Base-by-base conservation (phyloP, 2,329 filamentous ascomycete species). In the Coniochaeta pulveracea region DNA sequence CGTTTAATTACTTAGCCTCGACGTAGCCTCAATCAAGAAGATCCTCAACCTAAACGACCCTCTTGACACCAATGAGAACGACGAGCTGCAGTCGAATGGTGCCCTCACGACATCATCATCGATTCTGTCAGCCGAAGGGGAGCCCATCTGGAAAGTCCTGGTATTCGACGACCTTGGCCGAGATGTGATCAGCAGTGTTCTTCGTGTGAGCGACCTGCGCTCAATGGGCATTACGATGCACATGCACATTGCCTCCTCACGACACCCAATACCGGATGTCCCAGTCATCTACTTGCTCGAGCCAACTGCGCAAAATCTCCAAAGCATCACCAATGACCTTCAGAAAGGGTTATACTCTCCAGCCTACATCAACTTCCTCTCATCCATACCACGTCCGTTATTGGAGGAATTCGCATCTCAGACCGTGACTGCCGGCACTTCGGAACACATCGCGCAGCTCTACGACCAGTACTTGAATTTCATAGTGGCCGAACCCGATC, bases 401-500 rank as follows among this genome's bases (percentile, higher is more conserved):
- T 74, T 98, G 33, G 91, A 98, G 63, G 89, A 96, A 40, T 96
- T 98, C 53, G 91, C 88, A 4, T 70, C 83, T 11, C 79, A 94
- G 52, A 93, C 89, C 9, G 88, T 85, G 5, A 64, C 81, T 19
- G 77, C 85, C 10, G 84, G 80, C 17, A 94, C 86, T 1, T 78
- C 89, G 5, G 89, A 96, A 46, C 77, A 83, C 47, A 88, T 98
- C 41, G 79, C 88, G 3, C 88, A 95, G 49, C 74, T 98, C 6
- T 98, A 80, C 47, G 91, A 98, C 53, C 91, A 98, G 54, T 96
- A 96, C 51, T 67, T 98, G 34, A 96, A 98, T 58, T 98, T 96
- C 50, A 83, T 96, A 41, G 89, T 96, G 26, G 84, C 84, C 21
- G 91, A 98, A 54, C 88, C 89, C 5, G 89, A 96, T 53, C 66